Evolutionary conservation across 176 grass and related monocot species (phyloP), one percentile per base, ranked within the genome.

Genomic region (Oryza coarctata): DNA sequence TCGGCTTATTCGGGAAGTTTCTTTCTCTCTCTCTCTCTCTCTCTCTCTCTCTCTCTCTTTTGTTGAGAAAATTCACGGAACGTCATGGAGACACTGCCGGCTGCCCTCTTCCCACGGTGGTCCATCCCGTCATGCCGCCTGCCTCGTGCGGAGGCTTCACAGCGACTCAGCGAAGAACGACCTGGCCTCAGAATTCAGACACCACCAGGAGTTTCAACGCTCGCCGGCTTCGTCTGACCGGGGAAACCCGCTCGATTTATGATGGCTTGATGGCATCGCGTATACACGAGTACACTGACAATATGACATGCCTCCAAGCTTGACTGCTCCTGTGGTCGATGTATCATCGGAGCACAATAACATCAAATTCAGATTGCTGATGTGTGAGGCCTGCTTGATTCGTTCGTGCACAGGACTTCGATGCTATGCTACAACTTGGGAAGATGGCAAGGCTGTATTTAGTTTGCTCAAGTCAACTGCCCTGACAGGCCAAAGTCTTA

Each of bases 51-150:
- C 22, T 8, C 6, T 22, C 5, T n/a, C 25, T 18, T 63, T 14
- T 1, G 45, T 26, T 41, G 34, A 25, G 36, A 14, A 9, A 43
- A 49, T 43, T 29, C 22, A 26, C 26, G 29, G 68, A 49, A 11
- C 6, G 43, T 40, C 57, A 31, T 41, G 58, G n/a, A 18, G 49
- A 68, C 76, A 23, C 81, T 60, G 55, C 55, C n/a, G 55, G 55
- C 69, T 74, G 62, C 61, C 7, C 27, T 13, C 29, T 74, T 14
- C 8, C 7, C 1, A 60, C 0, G 65, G 67, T 13, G 34, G 63
- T 81, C 87, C 84, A 83, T 73, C 49, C 61, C 68, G 70, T 18
- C 8, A 12, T 75, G 81, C 78, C 28, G 23, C 49, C 11, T 40
- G 70, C 8, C 38, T 30, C 40, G 1, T 6, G 18, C 55, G 22